phyloP scores from a whole-genome alignment of 176 grass and related monocot genomes.

The Aegilops bicornis region DNA sequence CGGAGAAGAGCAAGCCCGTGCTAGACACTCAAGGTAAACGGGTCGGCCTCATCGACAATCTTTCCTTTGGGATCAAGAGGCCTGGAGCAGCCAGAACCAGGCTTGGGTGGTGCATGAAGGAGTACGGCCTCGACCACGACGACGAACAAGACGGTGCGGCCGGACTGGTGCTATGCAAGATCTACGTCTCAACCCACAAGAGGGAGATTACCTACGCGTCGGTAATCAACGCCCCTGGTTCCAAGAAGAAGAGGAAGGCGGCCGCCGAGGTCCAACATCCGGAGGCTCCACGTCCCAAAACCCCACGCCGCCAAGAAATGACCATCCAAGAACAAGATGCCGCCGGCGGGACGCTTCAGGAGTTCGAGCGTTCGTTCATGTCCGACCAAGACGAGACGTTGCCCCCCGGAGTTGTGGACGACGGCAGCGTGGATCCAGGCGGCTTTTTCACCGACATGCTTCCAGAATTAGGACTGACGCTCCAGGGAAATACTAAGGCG shows the following conservation, averaged over 20 bases:
- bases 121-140: neutral
- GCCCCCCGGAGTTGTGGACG: neutral
- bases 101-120: neutral
- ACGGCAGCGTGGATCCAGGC: neutral
- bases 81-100: neutral
- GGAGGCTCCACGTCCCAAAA: neutral
- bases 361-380: neutral
- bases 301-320: neutral
- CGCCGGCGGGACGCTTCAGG: neutral
- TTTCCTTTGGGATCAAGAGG: too few relatives aligned
- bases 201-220: neutral
- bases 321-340: neutral
- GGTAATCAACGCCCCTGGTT: neutral
- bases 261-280: neutral
- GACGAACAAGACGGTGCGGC: neutral
- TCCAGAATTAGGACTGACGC: neutral
- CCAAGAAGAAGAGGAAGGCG: neutral
- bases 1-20: neutral
- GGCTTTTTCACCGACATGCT: neutral
- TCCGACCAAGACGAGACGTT: neutral
- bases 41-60: neutral
- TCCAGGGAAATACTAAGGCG: too few relatives aligned
- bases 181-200: neutral
- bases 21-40: neutral
- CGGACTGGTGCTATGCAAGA: neutral